These are phyloP conservation scores for Diaporthe destruens DNA, from an alignment of 2,329 filamentous ascomycete genomes.

Conservation along the genomic window DNA sequence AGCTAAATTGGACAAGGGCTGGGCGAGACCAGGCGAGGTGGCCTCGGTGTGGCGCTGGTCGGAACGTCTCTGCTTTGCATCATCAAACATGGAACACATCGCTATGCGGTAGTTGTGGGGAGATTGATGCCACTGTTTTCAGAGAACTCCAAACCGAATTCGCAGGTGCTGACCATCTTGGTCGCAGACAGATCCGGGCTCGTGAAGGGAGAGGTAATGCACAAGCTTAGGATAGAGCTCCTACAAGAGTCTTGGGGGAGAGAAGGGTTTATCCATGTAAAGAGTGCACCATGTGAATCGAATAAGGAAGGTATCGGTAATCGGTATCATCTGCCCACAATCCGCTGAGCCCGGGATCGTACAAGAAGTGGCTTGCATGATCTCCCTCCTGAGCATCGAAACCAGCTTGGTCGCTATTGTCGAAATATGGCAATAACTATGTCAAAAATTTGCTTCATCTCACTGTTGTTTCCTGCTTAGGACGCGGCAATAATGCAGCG, in stretches of 20 bases:
- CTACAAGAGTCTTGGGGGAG: neutral
- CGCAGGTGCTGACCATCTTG: neutral
- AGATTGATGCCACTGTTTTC: neutral
- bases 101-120: too few relatives aligned
- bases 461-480: neutral
- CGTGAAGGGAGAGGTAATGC: neutral
- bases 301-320: neutral
- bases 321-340: neutral
- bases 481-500: neutral
- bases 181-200: neutral
- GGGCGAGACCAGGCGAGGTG: too few relatives aligned
- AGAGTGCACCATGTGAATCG: neutral
- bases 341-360: neutral
- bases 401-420: neutral
- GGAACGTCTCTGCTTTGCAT: too few relatives aligned
- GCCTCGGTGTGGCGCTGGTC: too few relatives aligned
- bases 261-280: neutral
- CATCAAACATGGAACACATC: too few relatives aligned
- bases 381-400: neutral
- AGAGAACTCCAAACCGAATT: neutral
- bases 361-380: neutral
- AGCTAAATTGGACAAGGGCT: too few relatives aligned
- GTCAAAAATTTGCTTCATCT: neutral
- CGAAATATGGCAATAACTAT: neutral
- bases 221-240: neutral